Percentiles rank a stretch among this genome's conserved stretches.
Conservation (phyloP, 1,139 yeast species). For the Pichia sp. region DNA sequence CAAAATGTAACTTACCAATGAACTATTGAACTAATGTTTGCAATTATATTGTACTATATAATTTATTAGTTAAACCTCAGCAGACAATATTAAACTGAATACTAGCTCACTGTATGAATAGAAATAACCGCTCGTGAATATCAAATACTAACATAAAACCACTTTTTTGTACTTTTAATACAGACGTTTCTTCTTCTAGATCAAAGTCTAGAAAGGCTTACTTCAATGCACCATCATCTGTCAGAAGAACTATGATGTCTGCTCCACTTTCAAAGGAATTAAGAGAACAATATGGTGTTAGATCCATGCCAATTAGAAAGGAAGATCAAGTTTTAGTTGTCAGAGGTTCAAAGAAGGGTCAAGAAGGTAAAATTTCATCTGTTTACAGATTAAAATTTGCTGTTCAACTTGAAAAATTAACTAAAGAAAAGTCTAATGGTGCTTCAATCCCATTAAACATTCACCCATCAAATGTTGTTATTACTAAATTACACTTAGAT, state of each 20-base stretch:
- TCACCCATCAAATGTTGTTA: constrained; percentile 98
- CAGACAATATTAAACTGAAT: too few species aligned
- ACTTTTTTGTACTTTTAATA: not conserved
- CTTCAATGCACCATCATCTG: constrained; percentile 96
- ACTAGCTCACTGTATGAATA: too few species aligned
- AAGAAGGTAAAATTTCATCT: constrained; percentile 96
- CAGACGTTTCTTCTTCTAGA: constrained; percentile 99
- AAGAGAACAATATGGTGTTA: constrained; percentile 95
- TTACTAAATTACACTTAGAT: constrained; percentile 97
- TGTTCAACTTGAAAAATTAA: constrained; percentile 94
- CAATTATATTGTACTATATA: too few species aligned
- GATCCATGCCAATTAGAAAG: constrained; percentile 96
- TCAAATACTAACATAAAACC: constrained; percentile 5
- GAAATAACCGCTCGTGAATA: not conserved
- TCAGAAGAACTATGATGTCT: constrained; percentile 91
- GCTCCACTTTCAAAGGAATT: constrained; percentile 99
- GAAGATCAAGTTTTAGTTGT: constrained; percentile 93
- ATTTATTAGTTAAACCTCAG: too few species aligned
- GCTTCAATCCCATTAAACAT: constrained; percentile 96
- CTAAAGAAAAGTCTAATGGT: constrained; percentile 98
- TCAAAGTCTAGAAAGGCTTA: constrained; percentile 99
- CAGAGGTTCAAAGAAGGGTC: constrained; percentile 99
- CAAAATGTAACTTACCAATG: too few species aligned
- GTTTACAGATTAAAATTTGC: constrained; percentile 99
- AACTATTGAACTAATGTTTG: too few species aligned